These are phyloP conservation scores for Myxozyma geophila DNA, from an alignment of 805 yeast species.

Conservation along the genomic window DNA sequence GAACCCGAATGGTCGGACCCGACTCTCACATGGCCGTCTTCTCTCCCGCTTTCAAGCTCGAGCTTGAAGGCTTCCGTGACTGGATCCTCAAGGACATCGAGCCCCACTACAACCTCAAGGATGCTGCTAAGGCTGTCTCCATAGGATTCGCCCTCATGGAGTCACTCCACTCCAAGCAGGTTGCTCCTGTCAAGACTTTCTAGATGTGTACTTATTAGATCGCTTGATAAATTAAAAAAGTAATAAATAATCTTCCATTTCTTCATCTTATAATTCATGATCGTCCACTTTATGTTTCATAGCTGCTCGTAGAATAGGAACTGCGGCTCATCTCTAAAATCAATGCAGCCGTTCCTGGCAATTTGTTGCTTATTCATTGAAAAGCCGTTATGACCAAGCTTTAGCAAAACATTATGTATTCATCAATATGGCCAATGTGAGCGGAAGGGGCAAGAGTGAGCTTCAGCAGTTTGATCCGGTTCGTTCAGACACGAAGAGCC, in stretches of 20 bases:
- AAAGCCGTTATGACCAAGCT: too few relatives aligned
- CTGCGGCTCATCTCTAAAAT: too few relatives aligned
- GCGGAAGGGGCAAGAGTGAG: too few relatives aligned
- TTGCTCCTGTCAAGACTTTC: constrained; percentile 1
- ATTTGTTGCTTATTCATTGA: too few relatives aligned
- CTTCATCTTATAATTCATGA: background rate
- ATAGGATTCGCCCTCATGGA: constrained; percentile 31
- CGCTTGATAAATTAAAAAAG: background rate
- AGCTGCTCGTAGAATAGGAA: too few relatives aligned
- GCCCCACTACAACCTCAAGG: constrained; percentile 32
- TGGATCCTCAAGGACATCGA: constrained; percentile 31
- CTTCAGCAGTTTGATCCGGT: too few relatives aligned
- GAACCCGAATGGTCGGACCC: constrained; percentile 32
- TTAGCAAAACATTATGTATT: too few relatives aligned
- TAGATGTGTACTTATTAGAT: background rate
- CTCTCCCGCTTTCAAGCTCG: constrained; percentile 24
- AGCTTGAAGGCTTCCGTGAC: constrained; percentile 32
- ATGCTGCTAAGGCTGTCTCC: constrained; percentile 38
- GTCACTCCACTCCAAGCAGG: constrained; percentile 9
- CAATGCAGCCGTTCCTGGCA: too few relatives aligned
- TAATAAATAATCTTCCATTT: background rate
- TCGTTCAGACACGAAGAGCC: too few relatives aligned
- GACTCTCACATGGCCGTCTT: constrained; percentile 26
- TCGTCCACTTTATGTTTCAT: too few relatives aligned
- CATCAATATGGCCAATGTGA: too few relatives aligned